Conservation (phyloP, 2,329 filamentous ascomycete species). For the Akanthomyces muscarius region DNA sequence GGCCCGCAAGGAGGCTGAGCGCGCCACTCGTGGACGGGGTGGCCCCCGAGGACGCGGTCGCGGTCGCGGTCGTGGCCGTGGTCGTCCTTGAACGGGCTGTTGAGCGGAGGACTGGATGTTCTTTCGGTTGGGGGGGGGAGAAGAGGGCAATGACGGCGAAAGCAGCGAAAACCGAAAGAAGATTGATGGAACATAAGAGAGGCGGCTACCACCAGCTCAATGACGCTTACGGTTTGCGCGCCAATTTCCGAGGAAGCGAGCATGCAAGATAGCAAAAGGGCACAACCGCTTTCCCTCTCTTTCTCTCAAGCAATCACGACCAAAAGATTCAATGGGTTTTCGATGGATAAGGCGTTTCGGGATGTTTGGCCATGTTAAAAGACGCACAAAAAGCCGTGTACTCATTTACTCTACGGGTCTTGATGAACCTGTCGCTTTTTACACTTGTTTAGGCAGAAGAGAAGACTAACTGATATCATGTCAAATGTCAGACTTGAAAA, state of each 20-base stretch:
- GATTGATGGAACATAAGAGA: not conserved
- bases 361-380: conserved; percentile 17
- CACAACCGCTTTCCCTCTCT: conserved; percentile 3
- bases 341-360: conserved; percentile 16
- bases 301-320: conserved; percentile 5
- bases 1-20: conserved; percentile 82
- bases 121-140: not conserved
- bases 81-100: conserved; percentile 24
- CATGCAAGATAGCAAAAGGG: not conserved
- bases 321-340: conserved; percentile 7
- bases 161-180: not conserved
- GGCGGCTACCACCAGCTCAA: not conserved
- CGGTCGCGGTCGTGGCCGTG: conserved; percentile 40
- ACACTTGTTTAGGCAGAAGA: not conserved
- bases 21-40: conserved; percentile 50
- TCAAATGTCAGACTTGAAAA: not conserved
- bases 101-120: not conserved
- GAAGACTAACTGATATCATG: not conserved
- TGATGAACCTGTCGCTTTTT: not conserved
- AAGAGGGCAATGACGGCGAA: not conserved
- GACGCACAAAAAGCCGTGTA: conserved; percentile 8
- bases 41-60: conserved; percentile 52
- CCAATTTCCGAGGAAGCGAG: not conserved
- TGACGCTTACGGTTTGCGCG: not conserved
- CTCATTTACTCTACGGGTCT: conserved; percentile 6